Evolutionary conservation across 163 green algal genomes (phyloP).

Genomic region (Prototheca wickerhamii): DNA sequence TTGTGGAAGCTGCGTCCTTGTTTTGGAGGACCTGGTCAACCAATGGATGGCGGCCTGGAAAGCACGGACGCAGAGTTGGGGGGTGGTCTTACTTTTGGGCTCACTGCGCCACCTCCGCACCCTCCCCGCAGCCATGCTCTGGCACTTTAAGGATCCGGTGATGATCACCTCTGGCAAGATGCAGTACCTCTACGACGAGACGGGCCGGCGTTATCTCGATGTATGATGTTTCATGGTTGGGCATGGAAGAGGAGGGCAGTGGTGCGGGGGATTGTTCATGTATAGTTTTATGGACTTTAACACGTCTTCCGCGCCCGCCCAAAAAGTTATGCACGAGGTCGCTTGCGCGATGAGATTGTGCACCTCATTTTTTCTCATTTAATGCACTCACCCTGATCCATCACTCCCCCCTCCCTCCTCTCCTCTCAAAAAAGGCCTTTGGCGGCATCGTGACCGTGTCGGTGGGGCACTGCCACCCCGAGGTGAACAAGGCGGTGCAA

Average conservation of each 20-base stretch:
- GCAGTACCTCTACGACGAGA: constrained; percentile 97
- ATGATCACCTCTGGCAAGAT: constrained; percentile 95
- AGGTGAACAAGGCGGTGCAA: constrained; percentile 50
- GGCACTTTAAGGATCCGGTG: constrained; percentile 89
- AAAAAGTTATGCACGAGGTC: too few species aligned
- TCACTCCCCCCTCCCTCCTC: background rate
- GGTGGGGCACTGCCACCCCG: constrained; percentile 91
- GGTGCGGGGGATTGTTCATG: background rate
- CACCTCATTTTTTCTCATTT: background rate
- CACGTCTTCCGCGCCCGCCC: too few species aligned
- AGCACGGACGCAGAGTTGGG: background rate
- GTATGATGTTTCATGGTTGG: constrained; percentile 32
- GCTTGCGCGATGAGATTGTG: background rate
- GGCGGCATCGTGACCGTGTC: constrained; percentile 95
- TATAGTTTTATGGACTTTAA: too few species aligned
- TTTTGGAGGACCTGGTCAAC: background rate
- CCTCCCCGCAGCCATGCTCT: constrained; percentile 61
- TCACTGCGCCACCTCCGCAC: background rate
- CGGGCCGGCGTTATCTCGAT: constrained; percentile 83
- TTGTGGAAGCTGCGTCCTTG: background rate
- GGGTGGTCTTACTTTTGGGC: background rate
- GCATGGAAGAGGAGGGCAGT: background rate
- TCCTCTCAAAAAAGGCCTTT: constrained; percentile 59
- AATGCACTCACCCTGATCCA: background rate
- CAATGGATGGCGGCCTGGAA: background rate